Conservation (phyloP, 345 rosid genomes). For the Rhizophora apiculata region DNA sequence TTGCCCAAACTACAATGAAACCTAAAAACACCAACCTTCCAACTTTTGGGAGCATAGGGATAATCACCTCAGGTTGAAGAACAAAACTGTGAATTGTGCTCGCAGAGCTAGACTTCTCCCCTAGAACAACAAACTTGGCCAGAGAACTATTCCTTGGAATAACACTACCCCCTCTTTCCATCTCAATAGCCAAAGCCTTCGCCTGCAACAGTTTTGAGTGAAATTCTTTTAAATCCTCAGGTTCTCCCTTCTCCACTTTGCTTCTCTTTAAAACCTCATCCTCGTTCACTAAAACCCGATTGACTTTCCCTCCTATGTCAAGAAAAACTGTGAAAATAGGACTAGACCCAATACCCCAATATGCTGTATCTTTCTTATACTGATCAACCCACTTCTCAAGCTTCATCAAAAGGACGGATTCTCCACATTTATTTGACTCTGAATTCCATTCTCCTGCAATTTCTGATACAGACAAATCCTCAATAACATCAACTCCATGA, state of each 20-base stretch:
- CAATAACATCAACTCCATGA: slow-evolving; percentile 14
- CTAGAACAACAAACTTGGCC: slow-evolving; percentile 54
- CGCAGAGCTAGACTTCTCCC: slow-evolving; percentile 36
- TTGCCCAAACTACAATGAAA: slow-evolving; percentile 48
- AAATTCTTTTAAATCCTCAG: slow-evolving; percentile 32
- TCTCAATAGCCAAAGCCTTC: slow-evolving; percentile 54
- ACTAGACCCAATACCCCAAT: slow-evolving; percentile 71
- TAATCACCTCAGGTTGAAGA: slow-evolving; percentile 32
- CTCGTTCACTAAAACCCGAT: slow-evolving; percentile 52
- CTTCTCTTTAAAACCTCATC: slow-evolving; percentile 53
- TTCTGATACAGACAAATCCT: slow-evolving; percentile 18
- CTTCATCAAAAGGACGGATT: slow-evolving; percentile 48
- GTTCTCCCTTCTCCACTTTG: slow-evolving; percentile 21
- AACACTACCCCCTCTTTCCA: slow-evolving; percentile 55
- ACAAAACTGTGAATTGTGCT: slow-evolving; percentile 31
- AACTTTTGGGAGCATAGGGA: slow-evolving; percentile 38
- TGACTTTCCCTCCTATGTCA: slow-evolving; percentile 55
- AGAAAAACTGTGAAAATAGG: slow-evolving; percentile 58
- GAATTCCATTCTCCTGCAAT: slow-evolving; percentile 20
- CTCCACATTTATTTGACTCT: slow-evolving; percentile 27
- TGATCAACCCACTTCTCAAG: slow-evolving; percentile 66
- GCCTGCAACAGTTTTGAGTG: slow-evolving; percentile 49
- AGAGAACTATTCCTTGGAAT: slow-evolving; percentile 65
- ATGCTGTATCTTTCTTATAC: slow-evolving; percentile 56
- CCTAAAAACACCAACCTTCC: slow-evolving; percentile 52